Evolutionary conservation across 177 flowering plant species (phyloP).

Genomic region (Vitis hybrid): DNA sequence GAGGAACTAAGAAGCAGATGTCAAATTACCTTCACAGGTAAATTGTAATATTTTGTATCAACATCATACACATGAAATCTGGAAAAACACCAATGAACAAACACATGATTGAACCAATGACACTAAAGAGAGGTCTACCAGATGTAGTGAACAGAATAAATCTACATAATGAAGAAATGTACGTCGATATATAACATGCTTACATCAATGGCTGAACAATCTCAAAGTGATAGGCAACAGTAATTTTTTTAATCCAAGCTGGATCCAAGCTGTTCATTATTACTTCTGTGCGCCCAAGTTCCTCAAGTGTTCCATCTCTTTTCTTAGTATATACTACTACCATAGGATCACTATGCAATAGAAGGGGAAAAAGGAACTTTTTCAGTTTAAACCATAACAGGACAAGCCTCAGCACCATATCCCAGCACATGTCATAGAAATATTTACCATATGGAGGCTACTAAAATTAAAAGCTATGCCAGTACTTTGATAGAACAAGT

Average conservation of each 20-base stretch:
- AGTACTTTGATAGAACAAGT: background rate
- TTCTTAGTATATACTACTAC: conserved; percentile 55
- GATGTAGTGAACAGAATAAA: background rate
- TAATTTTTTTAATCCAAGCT: conserved; percentile 63
- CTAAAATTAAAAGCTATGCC: background rate
- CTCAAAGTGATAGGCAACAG: conserved; percentile 69
- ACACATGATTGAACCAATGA: background rate
- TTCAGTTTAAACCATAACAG: background rate
- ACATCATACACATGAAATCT: conserved; percentile 75
- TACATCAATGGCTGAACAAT: conserved; percentile 70
- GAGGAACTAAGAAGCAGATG: background rate
- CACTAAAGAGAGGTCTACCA: background rate
- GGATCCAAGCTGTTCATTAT: conserved; percentile 66
- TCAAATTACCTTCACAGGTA: conserved; percentile 57
- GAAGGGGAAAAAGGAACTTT: background rate
- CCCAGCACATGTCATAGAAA: background rate
- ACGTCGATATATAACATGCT: conserved; percentile 8
- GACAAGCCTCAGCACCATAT: background rate
- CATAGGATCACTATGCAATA: conserved; percentile 80
- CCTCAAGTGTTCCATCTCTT: conserved; percentile 63
- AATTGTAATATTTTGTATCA: conserved; percentile 61
- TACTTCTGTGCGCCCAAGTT: conserved; percentile 86
- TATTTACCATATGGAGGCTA: background rate
- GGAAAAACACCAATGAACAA: conserved; percentile 9
- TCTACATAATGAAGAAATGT: background rate